Evolutionary conservation across 257 asterid genomes (phyloP).

Genomic region (Coffea canephora): DNA sequence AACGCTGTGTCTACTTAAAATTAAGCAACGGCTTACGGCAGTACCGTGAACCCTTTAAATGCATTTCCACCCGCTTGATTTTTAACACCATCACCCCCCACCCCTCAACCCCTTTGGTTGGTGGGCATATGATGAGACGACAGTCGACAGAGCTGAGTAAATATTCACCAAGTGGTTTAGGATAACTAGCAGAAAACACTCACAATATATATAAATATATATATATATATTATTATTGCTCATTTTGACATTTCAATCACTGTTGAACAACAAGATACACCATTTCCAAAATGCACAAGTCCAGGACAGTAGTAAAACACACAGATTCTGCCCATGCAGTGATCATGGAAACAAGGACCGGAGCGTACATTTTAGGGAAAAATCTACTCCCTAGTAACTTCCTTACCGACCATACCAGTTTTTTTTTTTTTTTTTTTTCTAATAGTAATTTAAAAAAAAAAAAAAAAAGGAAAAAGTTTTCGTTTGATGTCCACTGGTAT

Average conservation of each 20-base stretch:
- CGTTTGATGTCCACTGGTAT: background rate
- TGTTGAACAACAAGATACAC: background rate
- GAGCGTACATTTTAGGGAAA: background rate
- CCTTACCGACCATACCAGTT: no score
- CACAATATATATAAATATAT: no score
- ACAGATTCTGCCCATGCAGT: background rate
- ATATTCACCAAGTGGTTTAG: background rate
- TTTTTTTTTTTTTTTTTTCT: no score
- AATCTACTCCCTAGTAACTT: background rate
- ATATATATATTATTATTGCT: background rate
- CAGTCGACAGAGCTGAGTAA: background rate
- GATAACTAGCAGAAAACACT: background rate
- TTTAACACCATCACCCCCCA: background rate
- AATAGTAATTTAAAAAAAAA: no score
- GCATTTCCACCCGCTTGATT: background rate
- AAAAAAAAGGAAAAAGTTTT: no score
- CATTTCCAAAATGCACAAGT: conserved; percentile 5
- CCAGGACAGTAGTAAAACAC: background rate
- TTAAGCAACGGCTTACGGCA: background rate
- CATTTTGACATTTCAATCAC: background rate
- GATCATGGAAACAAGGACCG: background rate
- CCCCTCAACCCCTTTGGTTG: background rate
- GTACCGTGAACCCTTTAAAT: background rate
- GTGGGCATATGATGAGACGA: background rate
- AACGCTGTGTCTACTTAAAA: background rate